Base-by-base conservation (phyloP, 441 rosid genomes). In the Rhodomyrtus psidioides region DNA sequence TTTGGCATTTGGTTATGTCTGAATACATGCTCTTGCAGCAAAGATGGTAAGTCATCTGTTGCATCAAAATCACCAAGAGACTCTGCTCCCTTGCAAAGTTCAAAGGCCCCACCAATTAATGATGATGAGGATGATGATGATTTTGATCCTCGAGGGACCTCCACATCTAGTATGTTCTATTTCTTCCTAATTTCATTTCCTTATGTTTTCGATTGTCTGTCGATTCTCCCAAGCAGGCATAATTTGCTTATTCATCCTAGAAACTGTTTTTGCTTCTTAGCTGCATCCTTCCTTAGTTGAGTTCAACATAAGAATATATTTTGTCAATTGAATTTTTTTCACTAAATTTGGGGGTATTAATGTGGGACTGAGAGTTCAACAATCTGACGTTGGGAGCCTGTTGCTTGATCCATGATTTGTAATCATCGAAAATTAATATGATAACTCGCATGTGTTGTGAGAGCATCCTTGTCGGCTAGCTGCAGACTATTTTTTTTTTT, bases 81-180 rank as follows among this genome's bases (percentile, higher is more conserved):
- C 86, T 82, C 94, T 83, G 86, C 87, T 85, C 84, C 91, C 62
- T 86, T 89, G 76, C 92, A 93, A 90, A 88, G 86, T 56, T 46
- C 91, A 46, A 91, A 85, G 82, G 86, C 84, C 87, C 92, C 93
- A 84, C 89, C 95, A 74, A 92, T 89, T 89, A 87, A 87, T 62
- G 83, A 84, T 87, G 83, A 84, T 84, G 95, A 92, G 28, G 94
- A 93, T 55, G 98, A 96, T 84, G 98, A 97, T 91, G 98, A 97
- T 93, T 97, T 97, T 87, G 98, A 97, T 93, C 99, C 99, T 79
- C 97, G 99, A 76, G 99, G 98, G 90, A 93, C 91, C 83, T 93
- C 96, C 65, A 90, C 88, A 85, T 87, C 94, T 39, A 94, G 98
- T 97, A 92, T 91, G 99, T 91, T 74, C 83, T 86, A 62, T 53